A percentile compares a stretch with the other conserved stretches of the same genome.
These are phyloP conservation scores for Wallacemonas sp. DNA, from an alignment of 208 protist species.

Conservation along the genomic window DNA sequence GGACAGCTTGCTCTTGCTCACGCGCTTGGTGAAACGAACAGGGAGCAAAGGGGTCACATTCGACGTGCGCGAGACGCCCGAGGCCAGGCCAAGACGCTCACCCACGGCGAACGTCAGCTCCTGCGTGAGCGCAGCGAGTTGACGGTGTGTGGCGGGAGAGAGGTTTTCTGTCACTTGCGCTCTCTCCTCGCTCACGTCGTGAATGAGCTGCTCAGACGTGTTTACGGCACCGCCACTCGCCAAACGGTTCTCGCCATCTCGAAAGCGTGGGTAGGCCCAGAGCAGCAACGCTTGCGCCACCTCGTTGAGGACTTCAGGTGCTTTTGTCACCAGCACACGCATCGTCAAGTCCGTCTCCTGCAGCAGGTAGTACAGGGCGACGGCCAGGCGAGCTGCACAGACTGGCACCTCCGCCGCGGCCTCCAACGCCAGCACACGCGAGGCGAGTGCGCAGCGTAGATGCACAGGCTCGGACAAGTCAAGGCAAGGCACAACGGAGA, in stretches of 20 bases:
- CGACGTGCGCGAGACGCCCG: slow-evolving; percentile 17
- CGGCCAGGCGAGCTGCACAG: slow-evolving; percentile 15
- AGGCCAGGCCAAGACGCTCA: slow-evolving; percentile 36
- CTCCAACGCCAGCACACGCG: background rate
- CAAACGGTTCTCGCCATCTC: background rate
- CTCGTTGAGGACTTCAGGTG: slow-evolving; percentile 29
- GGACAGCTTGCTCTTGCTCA: slow-evolving; percentile 5
- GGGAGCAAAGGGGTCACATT: slow-evolving; percentile 24
- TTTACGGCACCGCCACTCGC: background rate
- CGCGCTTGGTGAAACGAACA: slow-evolving; percentile 29
- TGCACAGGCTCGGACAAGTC: slow-evolving; percentile 8
- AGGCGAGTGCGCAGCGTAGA: slow-evolving; percentile 1
- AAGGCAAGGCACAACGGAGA: background rate
- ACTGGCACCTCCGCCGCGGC: slow-evolving; percentile 4
- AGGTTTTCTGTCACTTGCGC: slow-evolving; percentile 9
- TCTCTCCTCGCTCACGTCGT: background rate
- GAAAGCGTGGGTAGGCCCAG: slow-evolving; percentile 20
- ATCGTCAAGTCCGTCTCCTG: slow-evolving; percentile 37
- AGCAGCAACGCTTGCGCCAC: slow-evolving; percentile 22
- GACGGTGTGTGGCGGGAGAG: slow-evolving; percentile 16
- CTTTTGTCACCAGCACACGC: slow-evolving; percentile 33
- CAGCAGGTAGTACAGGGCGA: slow-evolving; percentile 54
- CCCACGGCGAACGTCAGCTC: slow-evolving; percentile 32
- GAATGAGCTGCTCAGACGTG: background rate
- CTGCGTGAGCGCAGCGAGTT: slow-evolving; percentile 22